A percentile compares a stretch with the other conserved stretches of the same genome.
phyloP scores from a whole-genome alignment of 768 basidiomycete genomes.

The Boletus edulis region DNA sequence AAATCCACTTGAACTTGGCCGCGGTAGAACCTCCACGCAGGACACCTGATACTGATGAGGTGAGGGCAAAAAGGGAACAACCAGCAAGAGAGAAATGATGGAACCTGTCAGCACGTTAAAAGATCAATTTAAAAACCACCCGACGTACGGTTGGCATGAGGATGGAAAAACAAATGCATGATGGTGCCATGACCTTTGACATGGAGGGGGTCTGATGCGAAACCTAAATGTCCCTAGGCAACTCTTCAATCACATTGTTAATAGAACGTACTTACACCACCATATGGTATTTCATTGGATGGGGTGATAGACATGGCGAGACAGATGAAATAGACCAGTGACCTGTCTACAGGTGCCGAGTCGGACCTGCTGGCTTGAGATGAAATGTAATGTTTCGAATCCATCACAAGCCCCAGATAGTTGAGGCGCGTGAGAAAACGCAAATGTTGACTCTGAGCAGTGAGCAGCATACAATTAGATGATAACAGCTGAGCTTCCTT shows the following conservation, averaged over 20 bases:
- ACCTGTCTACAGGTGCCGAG: neutral
- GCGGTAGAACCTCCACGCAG: neutral
- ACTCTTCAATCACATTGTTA: neutral
- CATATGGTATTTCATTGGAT: neutral
- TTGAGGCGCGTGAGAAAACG: too few species aligned
- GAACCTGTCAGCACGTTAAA: neutral
- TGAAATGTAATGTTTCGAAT: too few species aligned
- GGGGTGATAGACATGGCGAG: neutral
- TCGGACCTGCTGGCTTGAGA: too few species aligned
- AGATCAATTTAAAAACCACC: neutral
- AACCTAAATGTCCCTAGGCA: neutral
- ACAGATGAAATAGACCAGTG: neutral
- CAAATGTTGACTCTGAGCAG: too few species aligned
- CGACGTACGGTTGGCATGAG: neutral
- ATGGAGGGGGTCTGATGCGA: neutral
- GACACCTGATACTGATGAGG: neutral
- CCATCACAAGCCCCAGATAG: too few species aligned
- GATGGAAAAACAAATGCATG: neutral
- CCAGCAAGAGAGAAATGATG: neutral
- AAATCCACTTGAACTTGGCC: neutral
- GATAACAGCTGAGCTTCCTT: too few species aligned
- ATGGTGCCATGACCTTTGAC: neutral
- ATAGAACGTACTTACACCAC: neutral
- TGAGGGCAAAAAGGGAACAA: neutral
- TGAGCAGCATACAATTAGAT: too few species aligned